Evolutionary conservation across 2,329 filamentous ascomycete genomes (phyloP).

Genomic region (Botrytis elliptica): DNA sequence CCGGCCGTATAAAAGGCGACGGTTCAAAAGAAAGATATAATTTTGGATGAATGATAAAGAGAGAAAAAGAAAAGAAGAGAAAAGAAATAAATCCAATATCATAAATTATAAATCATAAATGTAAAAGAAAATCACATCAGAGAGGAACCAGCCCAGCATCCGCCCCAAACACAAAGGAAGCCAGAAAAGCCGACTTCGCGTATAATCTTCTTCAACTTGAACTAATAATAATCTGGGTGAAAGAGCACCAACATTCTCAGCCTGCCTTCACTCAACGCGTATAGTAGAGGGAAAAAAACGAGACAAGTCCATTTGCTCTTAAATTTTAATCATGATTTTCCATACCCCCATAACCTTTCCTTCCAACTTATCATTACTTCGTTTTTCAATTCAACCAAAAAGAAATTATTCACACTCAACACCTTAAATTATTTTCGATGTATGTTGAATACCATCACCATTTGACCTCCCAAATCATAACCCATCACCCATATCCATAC

Average conservation of each 20-base stretch:
- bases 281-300: not conserved
- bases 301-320: slow-evolving; percentile 2
- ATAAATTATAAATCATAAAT: not conserved
- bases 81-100: not conserved
- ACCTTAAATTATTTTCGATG: slow-evolving; percentile 8
- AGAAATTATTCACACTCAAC: slow-evolving; percentile 5
- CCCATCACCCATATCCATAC: slow-evolving; percentile 1
- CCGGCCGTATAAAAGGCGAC: too few relatives aligned
- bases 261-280: slow-evolving; percentile 17
- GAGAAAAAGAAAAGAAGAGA: not conserved
- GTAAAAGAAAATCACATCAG: not conserved
- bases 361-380: slow-evolving; percentile 7
- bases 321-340: slow-evolving; percentile 16
- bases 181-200: not conserved
- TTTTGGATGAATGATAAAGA: not conserved
- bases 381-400: slow-evolving; percentile 1
- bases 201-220: slow-evolving; percentile 3
- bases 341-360: slow-evolving; percentile 15
- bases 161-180: not conserved
- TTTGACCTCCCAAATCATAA: slow-evolving; percentile 8
- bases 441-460: slow-evolving; percentile 11
- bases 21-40: not conserved
- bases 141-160: too few relatives aligned
- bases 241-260: slow-evolving; percentile 19
- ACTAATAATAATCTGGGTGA: slow-evolving; percentile 8